phyloP scores from a whole-genome alignment of 331 rosid genomes.

The Phaseolus coccineus region DNA sequence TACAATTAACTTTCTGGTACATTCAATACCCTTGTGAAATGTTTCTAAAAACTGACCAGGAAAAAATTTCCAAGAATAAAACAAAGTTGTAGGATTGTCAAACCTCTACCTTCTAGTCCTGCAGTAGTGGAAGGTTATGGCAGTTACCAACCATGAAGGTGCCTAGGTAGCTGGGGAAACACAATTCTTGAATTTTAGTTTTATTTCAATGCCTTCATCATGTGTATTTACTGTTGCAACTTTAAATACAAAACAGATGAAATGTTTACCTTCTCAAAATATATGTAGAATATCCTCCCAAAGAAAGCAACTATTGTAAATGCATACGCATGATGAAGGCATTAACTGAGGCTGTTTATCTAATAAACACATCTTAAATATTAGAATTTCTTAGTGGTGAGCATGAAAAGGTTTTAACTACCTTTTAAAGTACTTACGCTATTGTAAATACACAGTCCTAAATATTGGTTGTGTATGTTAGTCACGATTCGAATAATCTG shows the following conservation, averaged over 20 bases:
- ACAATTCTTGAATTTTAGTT: slow-evolving; percentile 1
- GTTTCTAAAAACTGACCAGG: slow-evolving; percentile 1
- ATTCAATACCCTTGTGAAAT: background rate
- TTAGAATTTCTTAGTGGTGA: slow-evolving; percentile 19
- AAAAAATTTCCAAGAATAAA: slow-evolving; percentile 5
- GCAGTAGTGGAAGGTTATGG: slow-evolving; percentile 11
- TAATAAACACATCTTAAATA: background rate
- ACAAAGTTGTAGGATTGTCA: slow-evolving; percentile 2
- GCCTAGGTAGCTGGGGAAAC: slow-evolving; percentile 10
- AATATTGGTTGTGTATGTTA: background rate
- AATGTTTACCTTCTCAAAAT: slow-evolving; percentile 2
- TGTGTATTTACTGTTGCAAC: slow-evolving; percentile 11
- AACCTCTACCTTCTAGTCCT: slow-evolving; percentile 9
- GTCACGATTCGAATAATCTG: background rate
- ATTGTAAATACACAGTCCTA: background rate
- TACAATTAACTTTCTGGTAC: slow-evolving; percentile 4
- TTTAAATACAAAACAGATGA: background rate
- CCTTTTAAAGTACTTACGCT: background rate
- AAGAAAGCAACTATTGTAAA: background rate
- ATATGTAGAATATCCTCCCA: slow-evolving; percentile 8
- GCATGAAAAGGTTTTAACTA: background rate
- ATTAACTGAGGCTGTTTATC: background rate
- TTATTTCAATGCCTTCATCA: slow-evolving; percentile 14
- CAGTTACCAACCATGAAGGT: background rate
- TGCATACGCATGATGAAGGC: background rate